Conservation (phyloP, 176 grass and related monocot species). For the Areca catechu region DNA sequence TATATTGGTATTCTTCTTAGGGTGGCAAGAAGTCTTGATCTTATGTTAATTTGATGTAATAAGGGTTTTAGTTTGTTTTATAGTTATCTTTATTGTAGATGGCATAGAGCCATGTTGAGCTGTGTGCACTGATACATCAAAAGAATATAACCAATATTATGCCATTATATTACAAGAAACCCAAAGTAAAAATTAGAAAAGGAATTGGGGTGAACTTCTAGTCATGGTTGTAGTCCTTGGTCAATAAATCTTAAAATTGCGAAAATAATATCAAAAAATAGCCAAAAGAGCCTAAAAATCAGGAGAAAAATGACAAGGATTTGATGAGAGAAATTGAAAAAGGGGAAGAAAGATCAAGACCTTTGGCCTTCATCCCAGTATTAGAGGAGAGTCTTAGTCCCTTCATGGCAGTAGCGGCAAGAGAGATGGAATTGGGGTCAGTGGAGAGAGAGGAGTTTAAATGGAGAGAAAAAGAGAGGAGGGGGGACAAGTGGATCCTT, state of each 20-base stretch:
- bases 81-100: too few species aligned
- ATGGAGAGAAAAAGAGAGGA: not conserved
- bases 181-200: not conserved
- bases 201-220: conserved; percentile 53
- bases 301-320: not conserved
- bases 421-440: conserved; percentile 1
- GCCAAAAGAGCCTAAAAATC: not conserved
- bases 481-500: too few species aligned
- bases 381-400: conserved; percentile 33
- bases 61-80: too few species aligned
- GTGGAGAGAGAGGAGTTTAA: not conserved
- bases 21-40: too few species aligned
- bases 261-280: not conserved
- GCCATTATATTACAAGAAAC: too few species aligned
- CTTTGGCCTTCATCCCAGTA: conserved; percentile 36
- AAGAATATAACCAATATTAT: too few species aligned
- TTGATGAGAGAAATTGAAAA: not conserved
- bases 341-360: conserved; percentile 2
- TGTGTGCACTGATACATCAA: too few species aligned
- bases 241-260: conserved; percentile 69
- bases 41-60: too few species aligned
- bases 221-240: conserved; percentile 86
- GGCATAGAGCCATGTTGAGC: too few species aligned
- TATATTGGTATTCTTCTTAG: too few species aligned
- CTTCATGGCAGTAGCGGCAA: conserved; percentile 11